Conservation (phyloP, 306 rosid species). For the Sicyos baderoa region DNA sequence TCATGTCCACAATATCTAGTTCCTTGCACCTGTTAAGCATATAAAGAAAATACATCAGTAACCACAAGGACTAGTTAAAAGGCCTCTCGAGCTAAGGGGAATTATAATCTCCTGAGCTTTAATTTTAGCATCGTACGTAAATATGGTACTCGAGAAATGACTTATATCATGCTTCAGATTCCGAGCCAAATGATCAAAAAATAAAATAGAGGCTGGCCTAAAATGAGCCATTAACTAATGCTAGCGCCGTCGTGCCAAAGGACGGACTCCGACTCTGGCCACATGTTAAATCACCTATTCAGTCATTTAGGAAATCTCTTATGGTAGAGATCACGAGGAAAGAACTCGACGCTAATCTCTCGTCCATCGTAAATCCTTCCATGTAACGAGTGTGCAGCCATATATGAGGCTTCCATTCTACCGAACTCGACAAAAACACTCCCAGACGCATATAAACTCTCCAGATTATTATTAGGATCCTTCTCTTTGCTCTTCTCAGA, state of each 20-base stretch:
- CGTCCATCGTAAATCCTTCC: conserved; percentile 65
- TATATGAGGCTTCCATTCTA: conserved; percentile 60
- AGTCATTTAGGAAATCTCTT: conserved; percentile 47
- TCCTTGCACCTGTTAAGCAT: conserved; percentile 15
- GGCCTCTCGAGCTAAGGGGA: background rate
- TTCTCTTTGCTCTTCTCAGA: conserved; percentile 17
- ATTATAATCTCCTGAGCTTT: background rate
- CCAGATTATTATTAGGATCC: conserved; percentile 26
- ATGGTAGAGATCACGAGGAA: conserved; percentile 39
- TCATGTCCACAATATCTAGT: conserved; percentile 3
- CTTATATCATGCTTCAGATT: background rate
- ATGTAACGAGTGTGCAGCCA: conserved; percentile 71
- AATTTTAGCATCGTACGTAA: background rate
- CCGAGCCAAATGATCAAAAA: background rate
- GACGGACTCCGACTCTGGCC: background rate
- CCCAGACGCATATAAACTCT: conserved; percentile 41
- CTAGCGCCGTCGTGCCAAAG: background rate
- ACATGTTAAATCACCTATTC: background rate
- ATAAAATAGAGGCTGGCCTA: background rate
- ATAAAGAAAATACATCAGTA: conserved; percentile 2
- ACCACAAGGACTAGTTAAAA: background rate
- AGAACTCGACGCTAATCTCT: conserved; percentile 56
- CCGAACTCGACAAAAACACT: conserved; percentile 74
- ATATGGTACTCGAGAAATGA: background rate
- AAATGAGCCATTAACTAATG: conserved; percentile 16